Base-by-base conservation (phyloP, 2,329 filamentous ascomycete species). In the Colletotrichum orbiculare region DNA sequence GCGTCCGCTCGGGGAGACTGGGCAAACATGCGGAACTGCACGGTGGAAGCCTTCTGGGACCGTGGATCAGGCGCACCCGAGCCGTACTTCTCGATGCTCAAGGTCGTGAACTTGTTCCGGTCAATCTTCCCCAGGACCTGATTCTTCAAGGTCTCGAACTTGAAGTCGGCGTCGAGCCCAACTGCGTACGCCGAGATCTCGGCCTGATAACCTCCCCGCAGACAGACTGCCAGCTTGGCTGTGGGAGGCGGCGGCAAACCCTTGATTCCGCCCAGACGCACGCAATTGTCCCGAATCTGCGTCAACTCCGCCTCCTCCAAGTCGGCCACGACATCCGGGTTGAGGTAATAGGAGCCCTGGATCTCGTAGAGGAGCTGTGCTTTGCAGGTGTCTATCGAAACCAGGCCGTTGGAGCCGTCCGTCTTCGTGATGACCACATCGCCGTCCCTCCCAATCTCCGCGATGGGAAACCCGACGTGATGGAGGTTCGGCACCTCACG, bases 311-410 rank as follows among this genome's bases (percentile, higher is more conserved):
- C 71, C 13, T 77, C 66, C 2, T 69, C 69, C 4, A 82, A 69
- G 45, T 80, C 70, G 2, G 82, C 83, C 35, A 77, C 78, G n/a
- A 84, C 81, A 62, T 85, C 80, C 47, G 76, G 77, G 69, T 85
- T 84, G 4, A 85, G 72, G 66, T 85, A 85, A 3, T 80, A 69
- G 43, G 75, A 76, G 2, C 77, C 77, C 58, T 85, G 83, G 2
- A 85, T 69, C 70, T 85, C 83, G 59, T 85, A 85, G 8, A 85
- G 61, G 8, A 85, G 74, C 70, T 85, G 82, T 54, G 78, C 81
- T 53, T 76, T 79, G 41, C 82, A 76, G 1, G 73, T 75, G 45
- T 75, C 73, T 1, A 66, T 46, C 0, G 74, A 81, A 5, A 82
- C 76, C 8, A 76, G 68, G 8, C 81, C 81, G 39, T 76, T 74